Conservation (phyloP, 768 basidiomycete genomes). For the Serendipita vermifera region DNA sequence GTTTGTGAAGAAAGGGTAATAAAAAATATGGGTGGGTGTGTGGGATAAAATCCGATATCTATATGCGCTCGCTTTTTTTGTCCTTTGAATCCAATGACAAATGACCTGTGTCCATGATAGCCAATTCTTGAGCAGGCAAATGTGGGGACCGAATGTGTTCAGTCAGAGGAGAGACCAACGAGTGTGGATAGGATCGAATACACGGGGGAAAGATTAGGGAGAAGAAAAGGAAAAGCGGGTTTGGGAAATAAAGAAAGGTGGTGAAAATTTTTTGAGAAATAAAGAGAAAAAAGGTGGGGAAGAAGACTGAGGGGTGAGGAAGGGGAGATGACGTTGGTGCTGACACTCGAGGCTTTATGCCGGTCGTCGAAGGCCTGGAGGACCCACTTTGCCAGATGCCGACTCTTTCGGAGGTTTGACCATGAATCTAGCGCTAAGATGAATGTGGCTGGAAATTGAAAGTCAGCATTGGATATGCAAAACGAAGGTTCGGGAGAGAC, state of each 20-base stretch:
- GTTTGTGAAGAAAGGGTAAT: conserved; percentile 9
- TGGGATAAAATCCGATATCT: conserved; percentile 13
- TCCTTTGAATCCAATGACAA: conserved; percentile 3
- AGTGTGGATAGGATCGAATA: conserved; percentile 7
- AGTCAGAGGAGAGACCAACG: conserved; percentile 6
- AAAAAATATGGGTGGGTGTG: conserved; percentile 6
- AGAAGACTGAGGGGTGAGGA: conserved; percentile 1
- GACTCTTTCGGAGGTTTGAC: background rate
- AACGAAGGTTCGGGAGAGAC: conserved; percentile 25
- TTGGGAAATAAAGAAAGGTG: background rate
- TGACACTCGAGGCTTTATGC: background rate
- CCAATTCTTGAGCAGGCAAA: background rate
- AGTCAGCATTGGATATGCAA: conserved; percentile 9
- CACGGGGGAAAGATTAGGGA: conserved; percentile 10
- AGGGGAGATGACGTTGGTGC: background rate
- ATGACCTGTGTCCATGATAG: conserved; percentile 7
- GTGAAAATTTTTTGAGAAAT: conserved; percentile 5
- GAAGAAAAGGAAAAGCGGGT: background rate
- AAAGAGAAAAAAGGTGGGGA: conserved; percentile 12
- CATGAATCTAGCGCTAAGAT: background rate
- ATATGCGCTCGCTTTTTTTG: conserved; percentile 6
- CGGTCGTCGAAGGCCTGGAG: conserved; percentile 3
- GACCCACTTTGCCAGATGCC: background rate
- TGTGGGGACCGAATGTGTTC: conserved; percentile 2
- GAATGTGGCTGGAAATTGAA: conserved; percentile 14